These are phyloP conservation scores for Colletotrichum tofieldiae DNA, from an alignment of 2,329 filamentous ascomycete genomes.

Conservation along the genomic window DNA sequence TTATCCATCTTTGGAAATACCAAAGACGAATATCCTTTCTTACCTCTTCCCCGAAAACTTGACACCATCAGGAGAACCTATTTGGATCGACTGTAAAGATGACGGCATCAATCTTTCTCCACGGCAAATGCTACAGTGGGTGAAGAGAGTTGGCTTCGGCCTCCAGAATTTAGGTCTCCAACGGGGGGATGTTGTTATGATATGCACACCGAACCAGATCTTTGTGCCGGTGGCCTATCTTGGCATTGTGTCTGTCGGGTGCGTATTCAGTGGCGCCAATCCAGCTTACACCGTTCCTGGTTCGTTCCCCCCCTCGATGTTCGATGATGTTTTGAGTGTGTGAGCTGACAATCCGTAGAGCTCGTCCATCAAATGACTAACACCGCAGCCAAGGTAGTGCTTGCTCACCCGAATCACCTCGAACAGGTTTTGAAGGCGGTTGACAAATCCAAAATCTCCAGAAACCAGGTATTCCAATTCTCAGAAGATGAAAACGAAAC, in stretches of 20 bases:
- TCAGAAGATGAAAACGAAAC: slow-evolving; percentile 55
- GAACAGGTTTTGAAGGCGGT: slow-evolving; percentile 61
- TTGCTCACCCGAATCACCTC: slow-evolving; percentile 65
- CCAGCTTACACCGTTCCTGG: slow-evolving; percentile 65
- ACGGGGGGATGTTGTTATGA: slow-evolving; percentile 67
- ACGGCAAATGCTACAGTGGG: slow-evolving; percentile 64
- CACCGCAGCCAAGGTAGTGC: slow-evolving; percentile 64
- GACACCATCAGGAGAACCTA: slow-evolving; percentile 59
- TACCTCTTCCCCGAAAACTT: slow-evolving; percentile 53
- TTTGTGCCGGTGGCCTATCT: slow-evolving; percentile 70
- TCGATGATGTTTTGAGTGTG: not conserved
- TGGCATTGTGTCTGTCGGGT: slow-evolving; percentile 67
- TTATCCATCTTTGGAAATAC: slow-evolving; percentile 60
- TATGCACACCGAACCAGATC: slow-evolving; percentile 69
- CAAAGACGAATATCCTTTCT: slow-evolving; percentile 60
- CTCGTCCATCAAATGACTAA: slow-evolving; percentile 67
- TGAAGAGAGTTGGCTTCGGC: slow-evolving; percentile 65
- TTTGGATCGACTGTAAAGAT: slow-evolving; percentile 69
- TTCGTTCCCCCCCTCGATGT: slow-evolving; percentile 46
- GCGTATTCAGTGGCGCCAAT: slow-evolving; percentile 69
- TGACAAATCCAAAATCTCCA: slow-evolving; percentile 57
- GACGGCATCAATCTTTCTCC: slow-evolving; percentile 61
- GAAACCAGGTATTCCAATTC: slow-evolving; percentile 63
- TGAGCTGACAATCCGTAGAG: slow-evolving; percentile 54
- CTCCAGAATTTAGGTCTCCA: slow-evolving; percentile 62